Conservation (phyloP, 1,139 yeast species). For the Yamadazyma taylorii region DNA sequence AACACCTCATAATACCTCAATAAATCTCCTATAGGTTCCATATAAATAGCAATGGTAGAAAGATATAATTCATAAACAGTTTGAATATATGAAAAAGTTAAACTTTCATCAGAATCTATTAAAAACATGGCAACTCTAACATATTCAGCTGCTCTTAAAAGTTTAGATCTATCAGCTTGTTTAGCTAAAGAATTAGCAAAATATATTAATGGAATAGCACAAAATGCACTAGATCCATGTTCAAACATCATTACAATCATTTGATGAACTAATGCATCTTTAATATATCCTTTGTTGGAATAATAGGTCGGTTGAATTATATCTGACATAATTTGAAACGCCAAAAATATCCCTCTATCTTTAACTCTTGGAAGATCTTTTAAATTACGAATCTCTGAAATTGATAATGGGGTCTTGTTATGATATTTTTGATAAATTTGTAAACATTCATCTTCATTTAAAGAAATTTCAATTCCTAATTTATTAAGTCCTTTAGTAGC, state of each 20-base stretch:
- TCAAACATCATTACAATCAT: constrained; percentile 23
- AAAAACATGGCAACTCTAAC: constrained; percentile 38
- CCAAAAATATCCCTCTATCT: constrained; percentile 29
- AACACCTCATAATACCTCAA: constrained; percentile 31
- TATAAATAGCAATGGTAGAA: constrained; percentile 41
- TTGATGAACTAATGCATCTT: constrained; percentile 27
- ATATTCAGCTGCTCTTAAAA: constrained; percentile 28
- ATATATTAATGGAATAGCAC: constrained; percentile 30
- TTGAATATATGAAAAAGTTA: constrained; percentile 38
- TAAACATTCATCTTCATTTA: constrained; percentile 23
- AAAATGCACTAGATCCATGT: constrained; percentile 27
- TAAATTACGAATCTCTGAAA: constrained; percentile 42
- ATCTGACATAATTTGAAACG: constrained; percentile 46
- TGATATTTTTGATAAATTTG: constrained; percentile 23
- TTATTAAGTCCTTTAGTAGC: constrained; percentile 33
- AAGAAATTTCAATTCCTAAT: constrained; percentile 29
- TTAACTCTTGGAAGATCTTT: constrained; percentile 24
- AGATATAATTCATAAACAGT: constrained; percentile 47
- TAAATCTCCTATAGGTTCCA: constrained; percentile 44
- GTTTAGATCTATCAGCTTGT: constrained; percentile 31
- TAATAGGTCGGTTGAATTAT: constrained; percentile 37
- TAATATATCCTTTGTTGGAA: constrained; percentile 23
- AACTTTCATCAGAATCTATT: constrained; percentile 34
- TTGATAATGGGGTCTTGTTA: constrained; percentile 40
- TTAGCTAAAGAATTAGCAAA: constrained; percentile 39